Base-by-base conservation (phyloP, 1,284 basidiomycete genomes). In the Boletus smithii region DNA sequence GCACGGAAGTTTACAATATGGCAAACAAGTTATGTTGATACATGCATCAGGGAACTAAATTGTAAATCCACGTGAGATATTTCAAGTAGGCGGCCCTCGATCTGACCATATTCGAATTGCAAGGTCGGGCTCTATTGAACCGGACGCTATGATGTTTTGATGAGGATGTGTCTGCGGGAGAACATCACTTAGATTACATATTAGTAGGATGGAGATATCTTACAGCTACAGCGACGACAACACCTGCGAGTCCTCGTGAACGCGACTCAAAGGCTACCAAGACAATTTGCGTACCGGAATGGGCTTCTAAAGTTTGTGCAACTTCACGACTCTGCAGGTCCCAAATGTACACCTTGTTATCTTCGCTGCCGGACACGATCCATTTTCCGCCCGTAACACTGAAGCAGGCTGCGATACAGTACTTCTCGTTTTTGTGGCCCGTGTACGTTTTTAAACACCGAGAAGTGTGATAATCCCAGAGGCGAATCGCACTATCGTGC, bases 381-480 rank as follows among this genome's bases (percentile, higher is more conserved):
- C 88, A 93, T 63, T 91, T 90, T 5, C 87, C 85, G 17, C 85
- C 85, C 0, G 86, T 88, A 3, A 90, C 85, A 53, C 84, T 88
- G 68, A 90, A 89, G 64, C 85, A 88, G 1, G 85, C 83, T 3
- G 80, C 80, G 45, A 86, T 81, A 66, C 88, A 90, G 57, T 83
- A 92, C 62, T 88, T 88, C 30, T 77, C 69, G 67, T 94, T 95
- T 16, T 67, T 71, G 64, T 95, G 92, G 0, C 89, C 91, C 1
- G 73, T 73, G 66, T 95, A 95, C 1, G 94, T 94, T 70, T 98
- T 98, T 36, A 99, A 73, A 55, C 92, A 91, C 50, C 91, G 85
- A 2, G 88, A 87, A 0, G 88, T 90, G 58, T 95, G 90, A 61
- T 95, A 93, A 61, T 97, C 92, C 93, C 97, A 98, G 11, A 99